Base-by-base conservation (phyloP, 2,329 filamentous ascomycete species). In the Trichoderma hamatum region DNA sequence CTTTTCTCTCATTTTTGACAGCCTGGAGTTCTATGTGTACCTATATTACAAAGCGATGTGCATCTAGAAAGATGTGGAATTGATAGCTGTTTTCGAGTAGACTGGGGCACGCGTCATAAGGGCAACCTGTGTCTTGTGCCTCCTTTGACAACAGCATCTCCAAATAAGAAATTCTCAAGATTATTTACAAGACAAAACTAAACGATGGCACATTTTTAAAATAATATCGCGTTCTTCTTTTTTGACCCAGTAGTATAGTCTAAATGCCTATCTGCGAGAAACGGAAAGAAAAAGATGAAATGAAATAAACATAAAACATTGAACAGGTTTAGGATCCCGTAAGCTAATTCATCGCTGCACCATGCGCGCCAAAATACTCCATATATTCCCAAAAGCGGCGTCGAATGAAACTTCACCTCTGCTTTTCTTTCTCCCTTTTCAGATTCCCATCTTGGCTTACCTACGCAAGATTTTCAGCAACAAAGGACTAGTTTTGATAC, bases 401-500 rank as follows among this genome's bases (percentile, higher is more conserved):
- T 30, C 30, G 9, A 5, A 30, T 30, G 30, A 49, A 54, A 58
- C 34, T 24, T 36, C 16, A 10, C 26, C 51, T 13, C 32, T 34
- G n/a, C 32, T 16, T 55, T 21, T 7, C 30, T 30, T 32, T 32
- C 24, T 36, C 19, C 28, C 1, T 46, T 39, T 63, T 19, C 19
- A 43, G 39, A 43, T 19, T n/a, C 21, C 13, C 46, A 24, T 58
- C 36, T n/a, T 36, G 61, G 43, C 69, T 72, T 69, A 43, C 69
- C 72, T 69, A 79, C 46, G 75, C 81, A 67, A 89, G 75, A 76
- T 88, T 83, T 14, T 81, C 81, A 26, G 84, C 83, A 54, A 89
- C 87, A 73, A 89, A 89, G 39, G 87, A 84, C 85, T 87, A 30
- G 28, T 11, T 36, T 14, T 9, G 11, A 39, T 43, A 61, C 28